Evolutionary conservation across 805 yeast species (phyloP), one percentile per base, ranked within the genome.

Genomic region (Lachancea kluyveri): DNA sequence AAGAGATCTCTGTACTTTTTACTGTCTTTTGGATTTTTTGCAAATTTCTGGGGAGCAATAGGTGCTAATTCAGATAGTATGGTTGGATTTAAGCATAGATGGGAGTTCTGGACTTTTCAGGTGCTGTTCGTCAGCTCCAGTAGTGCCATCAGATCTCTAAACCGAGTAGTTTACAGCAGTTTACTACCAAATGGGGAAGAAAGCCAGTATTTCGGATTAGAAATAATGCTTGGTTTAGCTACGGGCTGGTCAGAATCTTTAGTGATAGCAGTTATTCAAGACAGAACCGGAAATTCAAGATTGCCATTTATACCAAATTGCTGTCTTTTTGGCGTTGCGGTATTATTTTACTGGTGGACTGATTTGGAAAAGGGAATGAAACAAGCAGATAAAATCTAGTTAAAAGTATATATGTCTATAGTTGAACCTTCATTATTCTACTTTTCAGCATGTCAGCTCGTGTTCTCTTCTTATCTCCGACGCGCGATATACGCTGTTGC

Each of bases 31-130:
- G 52, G 60, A 4, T 24, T 57, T 3, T 53, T 60, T 20, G 37
- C 61, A 2, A 62, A 63, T 35, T 54, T 64, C 25, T 63, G 67
- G 67, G 66, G 64, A 1, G 50, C 60, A 30, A 30, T 63, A 6
- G 68, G 68, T 1, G 54, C 62, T 2, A 52, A 50, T 21, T 8
- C 27, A 3, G 21, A 35, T 4, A 38, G 53, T 1, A 37, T 26
- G n/a, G 48, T 64, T 24, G 68, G 69, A 1, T 63, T 62, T 49
- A 62, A 63, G 35, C 54, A 57, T 30, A 33, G 68, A 17, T 60
- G 67, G 65, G 68, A 65, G 38, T 64, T 64, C 32, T 65, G 69
- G 69, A 16, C 54, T 0, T 58, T 62, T 39, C 67, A 62, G 27
- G 57, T 62, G 0, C 38, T 63, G n/a, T 60, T 57, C 32, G 49